A percentile compares a stretch with the other conserved stretches of the same genome.
phyloP scores from a whole-genome alignment of 208 protist genomes.

The Porcisia hertigi region DNA sequence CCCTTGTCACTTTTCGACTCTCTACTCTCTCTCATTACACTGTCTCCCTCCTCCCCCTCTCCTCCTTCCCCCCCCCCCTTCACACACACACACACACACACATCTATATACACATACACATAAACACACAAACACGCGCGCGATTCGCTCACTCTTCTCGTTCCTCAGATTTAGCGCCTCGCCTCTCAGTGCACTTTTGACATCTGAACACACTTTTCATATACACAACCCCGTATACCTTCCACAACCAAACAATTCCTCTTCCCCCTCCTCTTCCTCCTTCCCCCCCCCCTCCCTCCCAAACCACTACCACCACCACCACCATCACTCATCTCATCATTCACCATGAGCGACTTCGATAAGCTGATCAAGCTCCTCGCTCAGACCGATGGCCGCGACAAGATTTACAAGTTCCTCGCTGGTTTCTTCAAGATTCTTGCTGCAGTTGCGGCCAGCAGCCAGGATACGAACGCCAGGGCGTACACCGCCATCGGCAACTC shows the following conservation, averaged over 20 bases:
- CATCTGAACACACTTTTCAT: no score
- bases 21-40: neutral
- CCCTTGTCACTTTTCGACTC: neutral
- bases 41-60: neutral
- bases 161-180: no score
- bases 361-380: constrained; percentile 85
- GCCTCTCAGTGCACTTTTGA: no score
- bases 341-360: constrained; percentile 72
- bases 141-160: no score
- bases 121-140: no score
- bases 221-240: neutral
- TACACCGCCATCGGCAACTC: constrained; percentile 68
- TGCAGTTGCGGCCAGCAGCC: constrained; percentile 38
- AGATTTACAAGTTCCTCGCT: constrained; percentile 90
- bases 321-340: constrained; percentile 5
- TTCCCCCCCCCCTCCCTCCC: neutral
- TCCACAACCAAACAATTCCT: no score
- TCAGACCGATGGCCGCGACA: constrained; percentile 91
- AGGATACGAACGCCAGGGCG: constrained; percentile 41
- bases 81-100: neutral
- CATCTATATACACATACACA: no score
- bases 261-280: no score
- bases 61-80: no score
- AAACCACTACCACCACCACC: neutral
- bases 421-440: constrained; percentile 83